Evolutionary conservation across 139 green algal species (phyloP).

Genomic region (Trebouxia sp.): DNA sequence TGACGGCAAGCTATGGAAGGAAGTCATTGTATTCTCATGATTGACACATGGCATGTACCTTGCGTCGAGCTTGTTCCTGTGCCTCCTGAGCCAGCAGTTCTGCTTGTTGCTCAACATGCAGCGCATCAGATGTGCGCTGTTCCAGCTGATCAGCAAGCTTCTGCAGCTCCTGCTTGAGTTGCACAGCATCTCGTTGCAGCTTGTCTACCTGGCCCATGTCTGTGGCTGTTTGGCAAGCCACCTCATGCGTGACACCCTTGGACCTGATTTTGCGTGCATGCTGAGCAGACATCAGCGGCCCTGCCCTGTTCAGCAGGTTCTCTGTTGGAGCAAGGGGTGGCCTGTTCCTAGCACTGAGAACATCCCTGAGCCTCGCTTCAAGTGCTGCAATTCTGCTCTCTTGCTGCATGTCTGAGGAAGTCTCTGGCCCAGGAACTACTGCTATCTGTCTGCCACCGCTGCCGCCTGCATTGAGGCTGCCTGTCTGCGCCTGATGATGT

Average conservation of each 20-base stretch:
- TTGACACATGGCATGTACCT: too few species aligned
- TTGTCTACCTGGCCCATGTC: conserved; percentile 8
- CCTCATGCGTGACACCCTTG: conserved; percentile 10
- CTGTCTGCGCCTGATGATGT: neutral
- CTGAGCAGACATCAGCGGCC: neutral
- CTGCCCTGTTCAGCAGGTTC: neutral
- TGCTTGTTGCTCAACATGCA: neutral
- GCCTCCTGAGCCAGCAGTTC: neutral
- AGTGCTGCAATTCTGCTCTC: conserved; percentile 18
- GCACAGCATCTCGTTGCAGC: conserved; percentile 11
- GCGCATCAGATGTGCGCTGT: neutral
- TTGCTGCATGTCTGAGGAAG: too few species aligned
- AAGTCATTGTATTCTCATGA: too few species aligned
- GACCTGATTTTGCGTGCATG: neutral
- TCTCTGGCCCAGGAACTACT: too few species aligned
- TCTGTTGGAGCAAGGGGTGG: neutral
- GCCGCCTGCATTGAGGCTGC: neutral
- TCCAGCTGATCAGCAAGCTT: conserved; percentile 6
- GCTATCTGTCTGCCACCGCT: too few species aligned
- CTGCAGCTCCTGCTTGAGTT: conserved; percentile 12
- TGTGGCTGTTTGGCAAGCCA: conserved; percentile 15
- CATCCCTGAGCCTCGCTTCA: conserved; percentile 8
- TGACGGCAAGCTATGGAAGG: too few species aligned
- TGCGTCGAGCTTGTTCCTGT: neutral
- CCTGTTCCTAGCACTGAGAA: neutral